Percentiles rank a stretch among this genome's conserved stretches.
Evolutionary conservation across 2,329 filamentous ascomycete species (phyloP).

Genomic region (Magnaporthiopsis rhizophila): DNA sequence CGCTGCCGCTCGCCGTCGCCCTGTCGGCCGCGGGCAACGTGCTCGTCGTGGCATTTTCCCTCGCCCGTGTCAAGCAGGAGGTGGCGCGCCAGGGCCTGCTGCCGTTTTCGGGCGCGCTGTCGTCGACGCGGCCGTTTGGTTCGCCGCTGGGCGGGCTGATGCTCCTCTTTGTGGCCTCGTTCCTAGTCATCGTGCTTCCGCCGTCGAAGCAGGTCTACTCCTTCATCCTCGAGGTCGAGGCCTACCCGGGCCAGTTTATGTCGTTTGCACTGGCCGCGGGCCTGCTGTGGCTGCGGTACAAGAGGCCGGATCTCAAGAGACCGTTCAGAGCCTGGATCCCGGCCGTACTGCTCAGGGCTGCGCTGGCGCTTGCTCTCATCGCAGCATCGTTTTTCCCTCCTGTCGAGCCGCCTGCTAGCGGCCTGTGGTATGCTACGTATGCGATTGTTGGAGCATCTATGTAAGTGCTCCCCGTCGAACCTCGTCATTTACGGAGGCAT

Average conservation of each 20-base stretch:
- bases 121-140: constrained; percentile 58
- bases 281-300: constrained; percentile 51
- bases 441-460: constrained; percentile 43
- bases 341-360: constrained; percentile 47
- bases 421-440: constrained; percentile 46
- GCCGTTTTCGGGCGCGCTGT: constrained; percentile 51
- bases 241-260: constrained; percentile 57
- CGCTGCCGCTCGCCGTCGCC: constrained; percentile 58
- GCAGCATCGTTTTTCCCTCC: constrained; percentile 57
- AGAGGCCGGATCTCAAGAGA: constrained; percentile 49
- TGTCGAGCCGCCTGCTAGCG: constrained; percentile 33
- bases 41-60: constrained; percentile 62
- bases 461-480: constrained; percentile 31
- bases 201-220: constrained; percentile 60
- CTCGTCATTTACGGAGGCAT: not conserved
- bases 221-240: constrained; percentile 66
- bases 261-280: constrained; percentile 49
- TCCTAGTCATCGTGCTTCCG: constrained; percentile 58
- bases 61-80: constrained; percentile 63
- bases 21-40: constrained; percentile 64
- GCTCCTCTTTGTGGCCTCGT: constrained; percentile 59
- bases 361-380: constrained; percentile 45
- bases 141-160: constrained; percentile 61
- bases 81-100: constrained; percentile 65
- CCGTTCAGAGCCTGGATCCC: constrained; percentile 59